Percentiles rank a stretch among this genome's conserved stretches.
Evolutionary conservation across 805 yeast genomes (phyloP).

Genomic region (Brettanomyces custersianus): DNA sequence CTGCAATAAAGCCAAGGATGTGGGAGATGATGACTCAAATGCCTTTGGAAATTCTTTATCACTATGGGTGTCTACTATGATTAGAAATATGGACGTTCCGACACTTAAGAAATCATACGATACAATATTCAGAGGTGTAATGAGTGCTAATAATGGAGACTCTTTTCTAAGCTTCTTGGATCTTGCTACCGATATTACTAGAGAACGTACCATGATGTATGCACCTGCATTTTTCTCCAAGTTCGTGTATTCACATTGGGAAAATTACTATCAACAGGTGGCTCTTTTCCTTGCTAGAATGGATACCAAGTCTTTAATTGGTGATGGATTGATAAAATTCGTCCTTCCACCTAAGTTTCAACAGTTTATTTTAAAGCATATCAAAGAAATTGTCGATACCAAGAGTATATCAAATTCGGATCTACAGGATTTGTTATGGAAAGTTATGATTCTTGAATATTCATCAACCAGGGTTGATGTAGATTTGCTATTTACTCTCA

Average conservation of each 20-base stretch:
- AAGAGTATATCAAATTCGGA: conserved; percentile 24
- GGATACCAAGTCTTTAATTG: conserved; percentile 18
- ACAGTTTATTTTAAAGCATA: conserved; percentile 19
- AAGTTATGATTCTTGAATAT: conserved; percentile 33
- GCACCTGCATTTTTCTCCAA: conserved; percentile 39
- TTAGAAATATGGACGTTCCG: conserved; percentile 42
- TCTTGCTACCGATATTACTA: conserved; percentile 31
- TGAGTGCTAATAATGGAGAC: conserved; percentile 25
- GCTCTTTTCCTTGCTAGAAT: conserved; percentile 35
- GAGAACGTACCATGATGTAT: conserved; percentile 36
- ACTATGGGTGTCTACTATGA: conserved; percentile 38
- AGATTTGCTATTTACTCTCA: conserved; percentile 14
- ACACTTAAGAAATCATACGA: conserved; percentile 39
- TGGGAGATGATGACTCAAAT: conserved; percentile 3
- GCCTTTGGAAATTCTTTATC: conserved; percentile 23
- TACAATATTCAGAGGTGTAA: conserved; percentile 31
- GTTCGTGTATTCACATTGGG: conserved; percentile 37
- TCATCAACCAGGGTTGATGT: conserved; percentile 23
- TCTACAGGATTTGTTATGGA: conserved; percentile 34
- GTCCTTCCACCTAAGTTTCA: conserved; percentile 24
- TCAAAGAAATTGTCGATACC: conserved; percentile 9
- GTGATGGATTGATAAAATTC: conserved; percentile 1
- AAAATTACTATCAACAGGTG: conserved; percentile 25
- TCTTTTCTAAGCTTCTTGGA: conserved; percentile 40
- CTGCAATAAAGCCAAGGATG: conserved; percentile 4